phyloP scores from a whole-genome alignment of 169 alveolate species.

The Eimeria necatrix region DNA sequence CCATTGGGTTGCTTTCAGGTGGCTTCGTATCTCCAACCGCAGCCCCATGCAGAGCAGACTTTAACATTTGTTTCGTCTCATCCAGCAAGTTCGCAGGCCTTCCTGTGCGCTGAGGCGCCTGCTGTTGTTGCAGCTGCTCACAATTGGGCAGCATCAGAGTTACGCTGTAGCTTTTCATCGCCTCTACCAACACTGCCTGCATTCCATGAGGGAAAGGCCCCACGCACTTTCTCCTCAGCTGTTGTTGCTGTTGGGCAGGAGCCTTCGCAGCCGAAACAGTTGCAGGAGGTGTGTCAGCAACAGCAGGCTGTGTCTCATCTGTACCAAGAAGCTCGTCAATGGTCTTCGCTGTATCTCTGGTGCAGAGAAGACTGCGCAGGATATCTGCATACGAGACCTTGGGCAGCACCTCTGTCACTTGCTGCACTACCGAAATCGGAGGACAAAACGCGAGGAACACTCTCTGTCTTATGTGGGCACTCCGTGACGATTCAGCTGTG shows the following conservation, averaged over 20 bases:
- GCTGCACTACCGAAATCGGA: slow-evolving; percentile 32
- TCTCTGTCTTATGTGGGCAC: slow-evolving; percentile 69
- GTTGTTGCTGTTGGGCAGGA: background rate
- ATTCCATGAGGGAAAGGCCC: slow-evolving; percentile 81
- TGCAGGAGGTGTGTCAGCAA: background rate
- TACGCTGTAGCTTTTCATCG: slow-evolving; percentile 75
- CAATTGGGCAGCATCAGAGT: slow-evolving; percentile 75
- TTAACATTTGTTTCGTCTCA: slow-evolving; percentile 17
- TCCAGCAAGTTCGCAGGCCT: slow-evolving; percentile 37
- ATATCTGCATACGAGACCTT: slow-evolving; percentile 48
- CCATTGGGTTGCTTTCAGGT: slow-evolving; percentile 19
- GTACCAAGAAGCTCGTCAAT: slow-evolving; percentile 56
- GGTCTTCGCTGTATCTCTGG: slow-evolving; percentile 52
- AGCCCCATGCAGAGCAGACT: background rate
- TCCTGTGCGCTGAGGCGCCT: slow-evolving; percentile 47
- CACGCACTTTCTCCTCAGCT: background rate
- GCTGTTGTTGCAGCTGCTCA: slow-evolving; percentile 24
- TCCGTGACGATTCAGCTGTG: slow-evolving; percentile 75
- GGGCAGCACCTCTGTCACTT: slow-evolving; percentile 73
- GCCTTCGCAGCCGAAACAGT: background rate
- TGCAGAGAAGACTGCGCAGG: slow-evolving; percentile 66
- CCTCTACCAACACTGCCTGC: slow-evolving; percentile 75
- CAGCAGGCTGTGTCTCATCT: slow-evolving; percentile 7
- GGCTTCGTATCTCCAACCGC: slow-evolving; percentile 38
- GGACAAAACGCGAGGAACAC: slow-evolving; percentile 69